Percentiles rank a stretch among this genome's conserved stretches.
These are phyloP conservation scores for Blastocystis sp. DNA, from an alignment of 352 stramenopile genomes.

Conservation along the genomic window DNA sequence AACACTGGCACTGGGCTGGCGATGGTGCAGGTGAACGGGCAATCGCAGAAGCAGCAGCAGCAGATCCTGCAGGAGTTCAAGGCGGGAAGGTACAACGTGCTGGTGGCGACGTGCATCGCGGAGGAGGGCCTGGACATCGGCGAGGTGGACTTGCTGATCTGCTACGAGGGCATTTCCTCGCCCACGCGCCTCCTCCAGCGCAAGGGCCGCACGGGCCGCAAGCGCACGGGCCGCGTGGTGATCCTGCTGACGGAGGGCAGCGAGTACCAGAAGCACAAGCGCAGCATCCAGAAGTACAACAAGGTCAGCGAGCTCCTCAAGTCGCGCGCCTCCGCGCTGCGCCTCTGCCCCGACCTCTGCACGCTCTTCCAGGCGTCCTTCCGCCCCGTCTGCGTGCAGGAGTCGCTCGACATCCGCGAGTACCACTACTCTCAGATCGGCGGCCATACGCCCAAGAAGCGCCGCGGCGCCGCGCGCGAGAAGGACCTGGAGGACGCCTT, in stretches of 20 bases:
- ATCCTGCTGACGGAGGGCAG: slow-evolving; percentile 83
- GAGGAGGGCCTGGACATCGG: slow-evolving; percentile 92
- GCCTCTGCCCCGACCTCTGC: slow-evolving; percentile 9
- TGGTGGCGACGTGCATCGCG: slow-evolving; percentile 89
- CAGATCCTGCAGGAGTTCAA: slow-evolving; percentile 86
- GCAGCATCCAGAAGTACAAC: slow-evolving; percentile 67
- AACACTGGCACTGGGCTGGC: background rate
- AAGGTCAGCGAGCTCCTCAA: slow-evolving; percentile 13
- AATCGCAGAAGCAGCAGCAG: slow-evolving; percentile 90
- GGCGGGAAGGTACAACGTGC: slow-evolving; percentile 82
- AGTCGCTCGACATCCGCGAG: slow-evolving; percentile 39
- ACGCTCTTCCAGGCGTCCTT: slow-evolving; percentile 21
- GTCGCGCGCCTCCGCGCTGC: background rate
- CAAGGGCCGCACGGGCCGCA: slow-evolving; percentile 90
- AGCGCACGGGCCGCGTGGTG: slow-evolving; percentile 84
- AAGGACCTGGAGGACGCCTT: background rate
- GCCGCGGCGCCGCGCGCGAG: background rate
- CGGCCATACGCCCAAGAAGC: slow-evolving; percentile 55
- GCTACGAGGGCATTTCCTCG: slow-evolving; percentile 86
- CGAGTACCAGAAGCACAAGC: slow-evolving; percentile 79
- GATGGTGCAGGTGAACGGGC: slow-evolving; percentile 74
- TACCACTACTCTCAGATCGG: slow-evolving; percentile 64
- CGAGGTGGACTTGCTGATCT: slow-evolving; percentile 88
- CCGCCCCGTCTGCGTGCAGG: slow-evolving; percentile 4
- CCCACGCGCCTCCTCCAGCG: slow-evolving; percentile 88